Evolutionary conservation across 441 rosid species (phyloP), one percentile per base, ranked within the genome.

Genomic region (Bocquillonia castaneifolia): DNA sequence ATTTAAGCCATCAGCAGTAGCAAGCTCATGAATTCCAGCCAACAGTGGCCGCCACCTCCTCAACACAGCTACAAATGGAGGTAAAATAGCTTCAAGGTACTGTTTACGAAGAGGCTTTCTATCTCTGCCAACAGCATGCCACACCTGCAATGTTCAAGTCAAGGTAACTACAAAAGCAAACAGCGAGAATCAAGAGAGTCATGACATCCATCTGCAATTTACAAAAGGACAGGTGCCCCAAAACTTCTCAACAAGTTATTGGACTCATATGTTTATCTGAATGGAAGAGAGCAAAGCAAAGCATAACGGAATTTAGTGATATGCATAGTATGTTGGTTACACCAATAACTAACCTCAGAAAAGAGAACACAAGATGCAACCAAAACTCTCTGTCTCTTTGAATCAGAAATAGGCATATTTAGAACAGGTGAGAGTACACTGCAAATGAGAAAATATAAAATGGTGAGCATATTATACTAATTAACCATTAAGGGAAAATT

Each of bases 31-130:
- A 81, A 96, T 93, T 70, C 96, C 96, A 64, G 99, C 96, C 74
- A 96, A 78, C 83, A 91, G 89, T 17, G 98, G 99, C 69, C 98
- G 83, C 99, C 99, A 96, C 80, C 98, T 91, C 80, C 99, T 84
- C 79, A 96, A 81, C 23, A 93, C 88, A 68, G 99, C 97, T 74
- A 96, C 88, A 86, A 93, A 93, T 67, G 98, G 99, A 34, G 99
- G 99, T 76, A 93, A 62, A 71, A 91, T 91, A 61, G 92, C 91
- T 77, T 96, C 98, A 75, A 93, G 88, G 81, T 91, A 96, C 76
- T 85, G 96, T 79, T 87, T 93, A 55, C 98, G 90, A 70, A 96
- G 86, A 72, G 96, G 85, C 79, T 81, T 86, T 83, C 86, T 77
- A 64, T 96, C 97, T 81, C 84, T 82, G 74, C 96, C 82, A 76